These are phyloP conservation scores for Talaromyces proteolyticus DNA, from an alignment of 495 filamentous ascomycete genomes.

Conservation along the genomic window DNA sequence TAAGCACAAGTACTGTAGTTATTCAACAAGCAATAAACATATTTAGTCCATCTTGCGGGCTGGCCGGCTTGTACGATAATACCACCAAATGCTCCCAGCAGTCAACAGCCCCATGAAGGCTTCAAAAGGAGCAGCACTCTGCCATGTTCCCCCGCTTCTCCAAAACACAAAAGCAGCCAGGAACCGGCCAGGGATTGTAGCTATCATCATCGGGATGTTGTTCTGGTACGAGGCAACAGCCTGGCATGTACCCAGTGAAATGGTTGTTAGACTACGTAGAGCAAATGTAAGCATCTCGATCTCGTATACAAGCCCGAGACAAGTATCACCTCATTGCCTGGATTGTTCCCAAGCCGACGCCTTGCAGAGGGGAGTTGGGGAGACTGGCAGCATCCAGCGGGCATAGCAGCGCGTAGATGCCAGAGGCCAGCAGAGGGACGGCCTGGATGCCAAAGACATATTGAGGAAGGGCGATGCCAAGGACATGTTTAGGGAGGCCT, in stretches of 20 bases:
- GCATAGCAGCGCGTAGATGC: conserved; percentile 14
- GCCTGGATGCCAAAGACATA: conserved; percentile 19
- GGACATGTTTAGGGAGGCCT: too few species aligned
- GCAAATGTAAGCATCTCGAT: neutral
- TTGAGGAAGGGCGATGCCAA: too few species aligned
- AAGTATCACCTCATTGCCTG: conserved; percentile 23
- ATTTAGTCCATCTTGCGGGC: too few species aligned
- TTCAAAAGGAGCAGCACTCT: conserved; percentile 19
- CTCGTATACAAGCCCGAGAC: too few species aligned
- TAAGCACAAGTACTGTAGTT: too few species aligned
- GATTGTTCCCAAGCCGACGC: conserved; percentile 12
- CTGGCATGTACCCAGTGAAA: conserved; percentile 16
- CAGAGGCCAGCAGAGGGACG: conserved; percentile 13
- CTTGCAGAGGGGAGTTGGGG: conserved; percentile 11
- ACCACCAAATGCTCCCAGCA: conserved; percentile 14
- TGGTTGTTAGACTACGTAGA: conserved; percentile 12
- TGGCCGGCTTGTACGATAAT: conserved; percentile 5
- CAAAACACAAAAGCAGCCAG: conserved; percentile 15
- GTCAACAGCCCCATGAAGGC: conserved; percentile 15
- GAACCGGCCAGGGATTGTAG: conserved; percentile 14
- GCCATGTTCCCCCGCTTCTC: conserved; percentile 12
- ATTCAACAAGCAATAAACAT: too few species aligned
- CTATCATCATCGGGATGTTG: conserved; percentile 19
- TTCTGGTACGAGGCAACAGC: conserved; percentile 18
- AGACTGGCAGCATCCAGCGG: conserved; percentile 9